Base-by-base conservation (phyloP, 2,329 filamentous ascomycete genomes). In the Grosmannia serpens region DNA sequence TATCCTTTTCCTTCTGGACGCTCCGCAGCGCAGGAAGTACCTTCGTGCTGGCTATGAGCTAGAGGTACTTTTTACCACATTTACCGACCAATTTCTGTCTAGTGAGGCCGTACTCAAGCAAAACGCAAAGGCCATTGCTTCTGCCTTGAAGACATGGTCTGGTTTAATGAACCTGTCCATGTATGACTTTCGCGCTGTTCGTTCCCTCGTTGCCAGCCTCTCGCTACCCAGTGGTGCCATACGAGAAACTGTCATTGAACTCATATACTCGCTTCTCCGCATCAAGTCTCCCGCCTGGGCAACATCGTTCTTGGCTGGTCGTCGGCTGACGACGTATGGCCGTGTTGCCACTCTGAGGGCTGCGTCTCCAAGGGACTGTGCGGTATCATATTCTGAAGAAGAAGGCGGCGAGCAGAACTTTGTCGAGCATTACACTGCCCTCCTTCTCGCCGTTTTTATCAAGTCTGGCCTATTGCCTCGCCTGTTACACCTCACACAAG, bases 281-380 rank as follows among this genome's bases (percentile, higher is more conserved):
- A 96, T 99, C 68, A 97, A 97, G 65, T 87, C 91, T 60, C 85
- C 94, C 50, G 86, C 91, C 10, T 99, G 94, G 94, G 95, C 94
- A 9, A 91, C 90, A 0, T 95, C 92, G 0, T 99, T 96, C 69
- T 80, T 99, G 53, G 94, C 95, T 41, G 95, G 94, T 9, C 83
- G 94, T 63, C 81, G 95, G 60, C 77, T 99, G 53, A 99, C 95
- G 0, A 99, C 94, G 0, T 99, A 99, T 70, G 92, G 91, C n/a
- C 83, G 95, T 65, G 91, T 97, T 44, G 85, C 90, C 9, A 94
- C 90, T 61, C 75, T 97, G 56, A 90, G 89, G 64, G 78, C 85
- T 1, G 77, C 84, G 31, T 71, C 73, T 9, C 69, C 68, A 17
- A 80, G 79, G 61, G 73, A 74, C 26, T 69, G 35, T 6, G 35